Evolutionary conservation across 176 grass and related monocot species (phyloP), one percentile per base, ranked within the genome.

Genomic region (Canna indica): DNA sequence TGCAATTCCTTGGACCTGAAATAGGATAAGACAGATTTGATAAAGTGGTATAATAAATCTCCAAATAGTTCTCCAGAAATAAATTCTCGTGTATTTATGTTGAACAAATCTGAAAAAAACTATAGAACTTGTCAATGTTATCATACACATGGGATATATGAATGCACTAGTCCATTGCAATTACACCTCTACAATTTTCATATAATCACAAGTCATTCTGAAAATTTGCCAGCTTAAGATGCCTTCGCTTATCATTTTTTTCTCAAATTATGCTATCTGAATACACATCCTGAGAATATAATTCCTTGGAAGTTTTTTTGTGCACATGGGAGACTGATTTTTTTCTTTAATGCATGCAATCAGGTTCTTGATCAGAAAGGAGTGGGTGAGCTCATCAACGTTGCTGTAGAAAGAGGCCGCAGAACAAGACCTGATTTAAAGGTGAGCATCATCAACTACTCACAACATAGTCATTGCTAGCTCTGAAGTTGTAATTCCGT

Each of bases 311-410:
- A 63, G 2, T 63, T 18, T 58, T 58, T 24, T 28, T 1, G 14
- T 68, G 34, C 17, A 32, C 24, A 38, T 45, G 65, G 10, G 22
- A 41, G 35, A 26, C 39, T 68, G 36, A 28, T 27, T 15, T 27
- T 16, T 33, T 27, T 15, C 25, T 27, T 16, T 32, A 1, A 2
- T 34, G 11, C 33, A 29, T 63, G 28, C 28, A 63, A 20, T 63
- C 73, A 99, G 95, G 95, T 99, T 29, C 80, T 94, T 50, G 95
- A 99, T 65, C 87, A 94, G 75, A 90, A 86, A 52, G 95, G 86
- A 46, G 95, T 99, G 11, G 95, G 95, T 0, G 77, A 99, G 58
- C 80, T 99, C 52, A 48, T 99, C 45, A 99, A 88, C 76, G 20
- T 94, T 65, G 86, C 87, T 56, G 90, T 76, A 16, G 87, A 99